A percentile compares a stretch with the other conserved stretches of the same genome.
Conservation (phyloP, 768 basidiomycete genomes). For the Phanerochaete sordida region DNA sequence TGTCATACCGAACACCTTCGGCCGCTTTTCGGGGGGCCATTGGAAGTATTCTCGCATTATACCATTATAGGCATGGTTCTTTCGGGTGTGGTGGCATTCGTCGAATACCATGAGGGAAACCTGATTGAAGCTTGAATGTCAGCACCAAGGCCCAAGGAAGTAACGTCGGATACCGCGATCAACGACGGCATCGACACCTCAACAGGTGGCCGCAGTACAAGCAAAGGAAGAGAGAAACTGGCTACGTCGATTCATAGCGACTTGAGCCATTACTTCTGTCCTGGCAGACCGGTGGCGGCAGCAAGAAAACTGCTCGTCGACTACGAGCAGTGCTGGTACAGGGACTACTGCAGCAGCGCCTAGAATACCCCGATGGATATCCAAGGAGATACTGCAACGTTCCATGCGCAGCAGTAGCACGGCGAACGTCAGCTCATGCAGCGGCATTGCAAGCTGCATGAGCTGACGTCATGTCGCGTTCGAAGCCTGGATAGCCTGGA, state of each 20-base stretch:
- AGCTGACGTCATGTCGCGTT: no score
- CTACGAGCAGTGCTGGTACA: neutral
- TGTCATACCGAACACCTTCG: constrained; percentile 92
- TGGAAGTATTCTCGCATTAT: constrained; percentile 59
- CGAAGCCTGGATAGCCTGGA: no score
- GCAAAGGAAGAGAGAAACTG: no score
- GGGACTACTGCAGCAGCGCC: neutral
- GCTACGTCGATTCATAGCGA: no score
- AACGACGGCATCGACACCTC: no score
- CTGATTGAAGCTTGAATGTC: constrained; percentile 23
- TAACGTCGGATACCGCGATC: no score
- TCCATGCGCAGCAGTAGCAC: neutral
- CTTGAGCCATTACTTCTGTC: neutral
- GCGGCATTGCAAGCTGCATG: neutral
- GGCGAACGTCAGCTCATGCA: neutral
- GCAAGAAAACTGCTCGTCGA: neutral
- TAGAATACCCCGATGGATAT: neutral
- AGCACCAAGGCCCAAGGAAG: neutral
- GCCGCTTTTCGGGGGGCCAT: constrained; percentile 40
- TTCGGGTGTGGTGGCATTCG: constrained; percentile 54
- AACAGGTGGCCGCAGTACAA: no score
- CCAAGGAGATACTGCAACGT: neutral
- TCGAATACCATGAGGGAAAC: constrained; percentile 56
- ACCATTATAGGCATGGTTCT: constrained; percentile 54
- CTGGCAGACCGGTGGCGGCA: neutral